phyloP scores from a whole-genome alignment of 805 yeast genomes.

The Teunomyces cretensis region DNA sequence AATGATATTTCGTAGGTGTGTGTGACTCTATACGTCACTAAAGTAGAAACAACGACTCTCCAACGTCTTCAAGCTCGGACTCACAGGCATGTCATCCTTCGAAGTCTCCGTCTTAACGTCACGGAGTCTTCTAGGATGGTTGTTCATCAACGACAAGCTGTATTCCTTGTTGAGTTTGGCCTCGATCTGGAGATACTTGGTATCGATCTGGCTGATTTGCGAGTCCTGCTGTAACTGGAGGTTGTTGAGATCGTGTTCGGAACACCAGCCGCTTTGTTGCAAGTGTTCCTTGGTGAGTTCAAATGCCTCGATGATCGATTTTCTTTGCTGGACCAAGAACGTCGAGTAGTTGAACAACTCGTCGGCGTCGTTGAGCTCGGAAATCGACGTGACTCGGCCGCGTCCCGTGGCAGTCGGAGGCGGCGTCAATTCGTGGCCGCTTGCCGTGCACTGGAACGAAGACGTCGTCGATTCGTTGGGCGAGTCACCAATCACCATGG shows the following conservation, averaged over 20 bases:
- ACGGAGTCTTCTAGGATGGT: constrained; percentile 1
- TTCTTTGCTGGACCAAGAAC: constrained; percentile 34
- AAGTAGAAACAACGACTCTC: constrained; percentile 32
- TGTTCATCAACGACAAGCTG: constrained; percentile 22
- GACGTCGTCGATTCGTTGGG: constrained; percentile 5
- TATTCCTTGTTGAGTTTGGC: constrained; percentile 32
- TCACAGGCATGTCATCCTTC: constrained; percentile 14
- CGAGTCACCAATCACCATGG: not conserved
- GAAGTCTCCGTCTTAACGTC: constrained; percentile 7
- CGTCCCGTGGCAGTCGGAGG: not conserved
- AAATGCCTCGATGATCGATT: constrained; percentile 32
- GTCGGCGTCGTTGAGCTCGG: constrained; percentile 24
- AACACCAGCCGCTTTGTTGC: constrained; percentile 42
- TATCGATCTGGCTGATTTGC: constrained; percentile 37
- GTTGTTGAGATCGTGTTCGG: constrained; percentile 40
- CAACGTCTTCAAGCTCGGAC: constrained; percentile 34
- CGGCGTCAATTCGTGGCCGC: not conserved
- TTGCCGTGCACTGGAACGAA: not conserved
- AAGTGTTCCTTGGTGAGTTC: constrained; percentile 32
- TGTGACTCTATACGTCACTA: constrained; percentile 12
- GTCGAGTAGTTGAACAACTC: constrained; percentile 30
- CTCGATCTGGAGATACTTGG: constrained; percentile 37
- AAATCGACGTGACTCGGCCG: constrained; percentile 15
- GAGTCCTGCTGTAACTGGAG: constrained; percentile 37
- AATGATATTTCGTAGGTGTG: too few species aligned